These are phyloP conservation scores for Hemisphaericaspora xylofermentans DNA, from an alignment of 1,139 yeast species.

Conservation along the genomic window DNA sequence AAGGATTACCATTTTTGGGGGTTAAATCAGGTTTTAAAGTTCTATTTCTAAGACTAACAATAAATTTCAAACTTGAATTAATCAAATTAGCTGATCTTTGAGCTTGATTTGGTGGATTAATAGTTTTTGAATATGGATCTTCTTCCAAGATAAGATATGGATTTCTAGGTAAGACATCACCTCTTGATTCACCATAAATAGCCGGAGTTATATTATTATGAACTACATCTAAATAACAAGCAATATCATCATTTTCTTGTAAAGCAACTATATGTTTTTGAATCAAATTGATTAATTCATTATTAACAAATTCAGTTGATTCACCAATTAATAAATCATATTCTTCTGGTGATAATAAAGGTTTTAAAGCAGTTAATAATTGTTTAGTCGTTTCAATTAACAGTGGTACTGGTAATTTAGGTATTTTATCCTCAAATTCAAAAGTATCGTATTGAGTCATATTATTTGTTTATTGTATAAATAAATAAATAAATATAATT, in stretches of 20 bases:
- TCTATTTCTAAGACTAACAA: conserved; percentile 55
- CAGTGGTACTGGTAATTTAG: conserved; percentile 56
- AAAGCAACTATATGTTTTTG: conserved; percentile 54
- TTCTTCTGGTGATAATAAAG: conserved; percentile 46
- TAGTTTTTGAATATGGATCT: conserved; percentile 60
- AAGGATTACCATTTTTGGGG: conserved; percentile 48
- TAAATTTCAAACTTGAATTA: conserved; percentile 64
- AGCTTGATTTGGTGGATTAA: conserved; percentile 62
- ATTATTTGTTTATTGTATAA: neutral
- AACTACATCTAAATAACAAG: conserved; percentile 60
- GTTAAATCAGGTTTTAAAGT: conserved; percentile 57
- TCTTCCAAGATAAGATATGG: conserved; percentile 73
- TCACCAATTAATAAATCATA: conserved; percentile 38
- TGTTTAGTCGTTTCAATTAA: conserved; percentile 46
- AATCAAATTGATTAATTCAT: conserved; percentile 41
- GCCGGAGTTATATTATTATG: conserved; percentile 62
- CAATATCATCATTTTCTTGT: conserved; percentile 33
- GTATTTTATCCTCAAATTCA: conserved; percentile 29
- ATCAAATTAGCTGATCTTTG: conserved; percentile 67
- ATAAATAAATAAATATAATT: too few species aligned
- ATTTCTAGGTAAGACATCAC: conserved; percentile 70
- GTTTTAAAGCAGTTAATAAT: conserved; percentile 48
- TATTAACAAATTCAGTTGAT: conserved; percentile 44
- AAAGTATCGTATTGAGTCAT: conserved; percentile 17
- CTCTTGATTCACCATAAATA: conserved; percentile 62